A percentile compares a stretch with the other conserved stretches of the same genome.
These are phyloP conservation scores for Kodamaea leandrae DNA, from an alignment of 805 yeast genomes.

Conservation along the genomic window DNA sequence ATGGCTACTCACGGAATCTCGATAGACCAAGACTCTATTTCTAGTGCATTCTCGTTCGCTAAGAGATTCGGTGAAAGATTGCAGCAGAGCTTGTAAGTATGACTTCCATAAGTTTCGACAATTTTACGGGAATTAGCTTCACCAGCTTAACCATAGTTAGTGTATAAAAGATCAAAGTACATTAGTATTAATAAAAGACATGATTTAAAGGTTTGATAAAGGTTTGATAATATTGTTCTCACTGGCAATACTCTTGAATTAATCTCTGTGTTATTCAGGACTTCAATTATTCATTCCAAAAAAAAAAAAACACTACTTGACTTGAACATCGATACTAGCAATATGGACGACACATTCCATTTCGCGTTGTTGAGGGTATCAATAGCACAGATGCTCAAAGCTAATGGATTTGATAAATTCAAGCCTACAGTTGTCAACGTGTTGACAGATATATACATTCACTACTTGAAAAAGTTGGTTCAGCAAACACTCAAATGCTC, in stretches of 20 bases:
- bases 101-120: no score
- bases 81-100: conserved; percentile 41
- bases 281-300: not conserved
- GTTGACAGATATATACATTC: conserved; percentile 71
- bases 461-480: conserved; percentile 57
- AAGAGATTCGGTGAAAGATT: conserved; percentile 55
- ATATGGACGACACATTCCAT: conserved; percentile 40
- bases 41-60: conserved; percentile 87
- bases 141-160: no score
- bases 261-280: not conserved
- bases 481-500: conserved; percentile 51
- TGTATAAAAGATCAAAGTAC: conserved; percentile 4
- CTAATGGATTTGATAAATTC: conserved; percentile 82
- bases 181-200: no score
- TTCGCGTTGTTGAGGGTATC: conserved; percentile 39
- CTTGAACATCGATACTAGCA: not conserved
- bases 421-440: conserved; percentile 69
- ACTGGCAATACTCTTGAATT: not conserved
- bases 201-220: not conserved
- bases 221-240: no score
- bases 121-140: no score
- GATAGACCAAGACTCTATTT: conserved; percentile 68
- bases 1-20: conserved; percentile 49
- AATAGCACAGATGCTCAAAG: conserved; percentile 59
- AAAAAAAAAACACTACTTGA: conserved; percentile 2